Evolutionary conservation across 108 stramenopile genomes (phyloP).

Genomic region (Fragilaria radians): DNA sequence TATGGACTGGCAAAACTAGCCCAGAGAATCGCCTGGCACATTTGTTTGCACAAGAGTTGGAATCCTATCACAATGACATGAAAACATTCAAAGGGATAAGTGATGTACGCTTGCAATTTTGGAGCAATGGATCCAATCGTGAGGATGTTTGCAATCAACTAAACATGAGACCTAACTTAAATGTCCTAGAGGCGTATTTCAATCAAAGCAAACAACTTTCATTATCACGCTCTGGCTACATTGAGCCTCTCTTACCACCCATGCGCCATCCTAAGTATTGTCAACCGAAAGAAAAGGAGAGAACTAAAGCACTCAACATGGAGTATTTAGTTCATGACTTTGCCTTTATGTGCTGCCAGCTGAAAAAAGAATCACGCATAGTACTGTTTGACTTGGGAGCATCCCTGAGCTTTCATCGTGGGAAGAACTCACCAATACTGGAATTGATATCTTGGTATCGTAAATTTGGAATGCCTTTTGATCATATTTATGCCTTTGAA

Average conservation of each 20-base stretch:
- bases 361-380: slow-evolving; percentile 26
- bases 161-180: slow-evolving; percentile 9
- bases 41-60: slow-evolving; percentile 3
- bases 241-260: slow-evolving; percentile 35
- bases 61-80: slow-evolving; percentile 9
- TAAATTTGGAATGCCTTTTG: slow-evolving; percentile 58
- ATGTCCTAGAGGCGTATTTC: slow-evolving; percentile 12
- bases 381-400: slow-evolving; percentile 69
- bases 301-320: slow-evolving; percentile 15
- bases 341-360: slow-evolving; percentile 42
- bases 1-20: slow-evolving; percentile 1
- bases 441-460: slow-evolving; percentile 24
- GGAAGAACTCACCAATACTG: slow-evolving; percentile 13
- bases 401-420: slow-evolving; percentile 38
- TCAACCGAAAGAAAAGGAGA: not conserved
- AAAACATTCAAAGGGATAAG: slow-evolving; percentile 8
- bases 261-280: slow-evolving; percentile 32
- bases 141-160: slow-evolving; percentile 7
- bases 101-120: slow-evolving; percentile 1
- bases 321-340: slow-evolving; percentile 67
- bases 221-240: slow-evolving; percentile 11
- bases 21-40: not conserved
- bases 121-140: not conserved
- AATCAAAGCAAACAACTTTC: slow-evolving; percentile 13
- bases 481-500: slow-evolving; percentile 66